Base-by-base conservation (phyloP, 148 eudicot genomes). In the Euryodendron excelsum region DNA sequence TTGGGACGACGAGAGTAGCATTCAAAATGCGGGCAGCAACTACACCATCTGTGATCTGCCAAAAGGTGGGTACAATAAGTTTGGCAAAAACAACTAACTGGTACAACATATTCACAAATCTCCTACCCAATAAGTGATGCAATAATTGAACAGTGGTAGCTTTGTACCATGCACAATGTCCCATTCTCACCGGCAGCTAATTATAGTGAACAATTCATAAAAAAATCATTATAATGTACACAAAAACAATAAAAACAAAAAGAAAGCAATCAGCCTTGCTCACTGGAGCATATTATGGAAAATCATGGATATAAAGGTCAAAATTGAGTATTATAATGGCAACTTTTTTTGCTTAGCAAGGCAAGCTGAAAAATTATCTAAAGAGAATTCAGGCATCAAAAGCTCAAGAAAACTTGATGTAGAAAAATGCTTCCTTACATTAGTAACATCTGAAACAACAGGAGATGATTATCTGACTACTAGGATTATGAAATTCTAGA, bases 1-100 rank as follows among this genome's bases (percentile, higher is more conserved):
- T 90, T 74, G 99, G 99, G 80, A 91, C 92, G 66, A 96, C 91
- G 61, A 96, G 93, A 52, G 97, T 93, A 59, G 93, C 95, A 90
- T 93, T 96, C 81, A 93, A 79, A 72, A 96, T 93, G 72, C 98
- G 98, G 76, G 99, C 99, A 79, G 98, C 99, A 86, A 92, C 98
- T 76, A 96, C 99, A 74, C 92, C 99, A 89, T 96, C 99, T 79
- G 89, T 90, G 34, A 96, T 96, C 99, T 96, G 93, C 73, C 47
- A 70, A 41, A 69, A 69, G 47, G 36, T 47, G 61, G 44, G 77
- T 21, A 55, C 8, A 17, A 61, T 69, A 68, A 70, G 77, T 53
- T 58, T 25, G 48, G 17, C 34, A 72, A 1, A 34, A 79, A 58
- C 48, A 55, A 71, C 33, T 36, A 72, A 33, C 31, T 30, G 21